A percentile compares a stretch with the other conserved stretches of the same genome.
Evolutionary conservation across 345 rosid genomes (phyloP).

Genomic region (Eutrema japonicum): DNA sequence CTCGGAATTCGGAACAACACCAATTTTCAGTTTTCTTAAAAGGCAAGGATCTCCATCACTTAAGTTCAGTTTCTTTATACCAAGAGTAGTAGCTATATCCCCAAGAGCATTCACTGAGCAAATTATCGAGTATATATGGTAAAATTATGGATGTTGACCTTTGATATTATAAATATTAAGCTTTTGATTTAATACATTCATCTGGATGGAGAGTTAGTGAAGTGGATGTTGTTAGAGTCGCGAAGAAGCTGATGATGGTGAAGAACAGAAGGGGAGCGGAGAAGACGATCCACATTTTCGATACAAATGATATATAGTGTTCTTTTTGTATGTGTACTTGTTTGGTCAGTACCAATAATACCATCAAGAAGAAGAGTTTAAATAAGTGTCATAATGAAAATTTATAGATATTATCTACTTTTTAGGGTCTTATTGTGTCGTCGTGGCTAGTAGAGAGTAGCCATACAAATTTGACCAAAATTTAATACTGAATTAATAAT

Average conservation of each 20-base stretch:
- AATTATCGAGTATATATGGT: background rate
- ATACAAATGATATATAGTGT: too few species aligned
- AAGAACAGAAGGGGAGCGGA: background rate
- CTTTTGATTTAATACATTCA: conserved; percentile 9
- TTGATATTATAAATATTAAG: background rate
- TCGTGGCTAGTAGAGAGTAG: background rate
- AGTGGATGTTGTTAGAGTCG: background rate
- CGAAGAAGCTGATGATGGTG: background rate
- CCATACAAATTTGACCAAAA: too few species aligned
- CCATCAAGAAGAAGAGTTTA: background rate
- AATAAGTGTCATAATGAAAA: background rate
- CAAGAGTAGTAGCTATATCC: conserved; percentile 27
- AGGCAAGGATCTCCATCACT: conserved; percentile 16
- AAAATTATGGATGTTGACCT: background rate
- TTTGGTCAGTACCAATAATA: too few species aligned
- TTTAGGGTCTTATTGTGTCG: background rate
- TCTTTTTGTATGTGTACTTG: too few species aligned
- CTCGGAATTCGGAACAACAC: background rate
- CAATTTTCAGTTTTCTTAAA: background rate
- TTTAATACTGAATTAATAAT: too few species aligned
- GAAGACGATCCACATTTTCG: background rate
- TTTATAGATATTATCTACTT: background rate
- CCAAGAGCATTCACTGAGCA: conserved; percentile 14
- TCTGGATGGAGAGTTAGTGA: conserved; percentile 23
- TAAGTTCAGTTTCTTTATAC: conserved; percentile 9